Conservation (phyloP, 805 yeast species). For the Starmerella cellae region DNA sequence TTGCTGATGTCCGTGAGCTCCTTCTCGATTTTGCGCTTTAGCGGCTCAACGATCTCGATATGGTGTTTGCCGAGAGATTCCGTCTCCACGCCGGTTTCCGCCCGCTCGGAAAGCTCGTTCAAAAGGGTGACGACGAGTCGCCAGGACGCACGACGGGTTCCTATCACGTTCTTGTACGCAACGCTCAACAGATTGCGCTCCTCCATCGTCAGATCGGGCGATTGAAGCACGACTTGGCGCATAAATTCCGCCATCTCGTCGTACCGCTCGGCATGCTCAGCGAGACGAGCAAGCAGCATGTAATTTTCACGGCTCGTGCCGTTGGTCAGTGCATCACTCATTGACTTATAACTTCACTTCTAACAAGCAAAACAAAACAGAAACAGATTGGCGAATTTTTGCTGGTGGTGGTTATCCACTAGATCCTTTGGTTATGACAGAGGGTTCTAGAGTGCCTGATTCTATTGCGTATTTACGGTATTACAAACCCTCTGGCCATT, state of each 20-base stretch:
- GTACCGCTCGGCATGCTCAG: constrained; percentile 99
- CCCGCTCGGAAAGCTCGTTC: constrained; percentile 95
- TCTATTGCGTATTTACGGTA: not conserved
- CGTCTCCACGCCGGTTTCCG: constrained; percentile 34
- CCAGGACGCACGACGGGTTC: constrained; percentile 99
- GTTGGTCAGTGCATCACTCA: not conserved
- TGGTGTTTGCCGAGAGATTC: constrained; percentile 33
- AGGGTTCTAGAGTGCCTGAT: not conserved
- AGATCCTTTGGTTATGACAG: too few relatives aligned
- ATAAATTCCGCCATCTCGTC: constrained; percentile 98
- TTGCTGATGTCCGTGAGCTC: constrained; percentile 90
- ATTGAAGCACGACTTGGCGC: constrained; percentile 94
- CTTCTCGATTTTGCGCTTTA: constrained; percentile 86
- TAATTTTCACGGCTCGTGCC: constrained; percentile 63
- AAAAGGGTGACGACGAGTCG: constrained; percentile 76
- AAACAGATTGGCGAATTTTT: too few relatives aligned
- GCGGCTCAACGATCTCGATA: constrained; percentile 77
- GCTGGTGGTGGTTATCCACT: too few relatives aligned
- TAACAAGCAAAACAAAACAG: too few relatives aligned
- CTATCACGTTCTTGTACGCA: constrained; percentile 96
- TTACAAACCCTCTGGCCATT: not conserved
- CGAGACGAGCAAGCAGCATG: constrained; percentile 91
- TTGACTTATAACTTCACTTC: too few relatives aligned
- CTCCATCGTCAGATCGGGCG: constrained; percentile 90
- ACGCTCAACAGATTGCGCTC: constrained; percentile 95